Percentiles rank a stretch among this genome's conserved stretches.
Evolutionary conservation across 352 stramenopile genomes (phyloP).

Genomic region (Plasmopara muralis): DNA sequence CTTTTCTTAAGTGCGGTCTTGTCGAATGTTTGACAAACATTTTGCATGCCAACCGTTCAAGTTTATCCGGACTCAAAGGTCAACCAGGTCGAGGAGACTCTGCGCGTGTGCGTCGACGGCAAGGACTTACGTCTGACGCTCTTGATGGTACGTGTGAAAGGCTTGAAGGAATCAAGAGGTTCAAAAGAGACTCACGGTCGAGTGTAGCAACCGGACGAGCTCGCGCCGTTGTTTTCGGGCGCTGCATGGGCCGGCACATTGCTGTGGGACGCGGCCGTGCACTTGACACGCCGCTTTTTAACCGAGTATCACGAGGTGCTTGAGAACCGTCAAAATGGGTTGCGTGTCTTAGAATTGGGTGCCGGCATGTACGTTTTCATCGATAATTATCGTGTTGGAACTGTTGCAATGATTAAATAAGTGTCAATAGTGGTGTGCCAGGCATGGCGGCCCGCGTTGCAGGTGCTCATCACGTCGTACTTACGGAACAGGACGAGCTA

Average conservation of each 20-base stretch:
- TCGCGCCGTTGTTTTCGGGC: conserved; percentile 91
- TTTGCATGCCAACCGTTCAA: conserved; percentile 16
- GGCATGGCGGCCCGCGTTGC: conserved; percentile 87
- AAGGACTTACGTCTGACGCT: conserved; percentile 54
- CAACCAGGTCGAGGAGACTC: conserved; percentile 47
- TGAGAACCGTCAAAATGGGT: conserved; percentile 14
- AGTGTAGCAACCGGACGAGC: conserved; percentile 69
- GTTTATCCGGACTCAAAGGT: conserved; percentile 54
- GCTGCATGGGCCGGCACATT: conserved; percentile 90
- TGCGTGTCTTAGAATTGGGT: conserved; percentile 76
- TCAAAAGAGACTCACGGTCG: background rate
- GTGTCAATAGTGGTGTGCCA: conserved; percentile 66
- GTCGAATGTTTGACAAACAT: background rate
- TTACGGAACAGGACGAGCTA: conserved; percentile 90
- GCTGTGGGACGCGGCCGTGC: conserved; percentile 80
- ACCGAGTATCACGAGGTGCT: conserved; percentile 37
- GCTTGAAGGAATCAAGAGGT: background rate
- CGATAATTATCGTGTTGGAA: too few species aligned
- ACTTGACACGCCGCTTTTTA: conserved; percentile 54
- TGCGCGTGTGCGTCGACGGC: conserved; percentile 45
- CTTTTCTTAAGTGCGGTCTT: too few species aligned
- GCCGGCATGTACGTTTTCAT: conserved; percentile 58
- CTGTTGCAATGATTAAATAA: background rate
- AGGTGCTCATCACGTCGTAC: conserved; percentile 73
- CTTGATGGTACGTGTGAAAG: conserved; percentile 38